These are phyloP conservation scores for Adansonia grandidieri DNA, from an alignment of 441 rosid genomes.

Conservation along the genomic window DNA sequence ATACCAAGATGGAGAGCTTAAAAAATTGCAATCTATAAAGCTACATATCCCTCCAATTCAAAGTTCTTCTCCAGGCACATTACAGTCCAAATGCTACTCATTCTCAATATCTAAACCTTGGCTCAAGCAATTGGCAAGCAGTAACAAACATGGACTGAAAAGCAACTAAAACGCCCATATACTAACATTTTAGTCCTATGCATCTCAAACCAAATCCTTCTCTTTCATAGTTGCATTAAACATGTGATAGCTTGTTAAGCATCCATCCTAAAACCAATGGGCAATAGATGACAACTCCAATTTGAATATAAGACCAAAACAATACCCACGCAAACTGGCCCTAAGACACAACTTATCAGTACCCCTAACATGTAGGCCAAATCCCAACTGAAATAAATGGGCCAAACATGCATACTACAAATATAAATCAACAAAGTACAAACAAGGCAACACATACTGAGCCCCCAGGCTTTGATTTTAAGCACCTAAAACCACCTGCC, in stretches of 20 bases:
- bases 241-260: background rate
- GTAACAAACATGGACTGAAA: background rate
- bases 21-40: background rate
- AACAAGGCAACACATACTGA: background rate
- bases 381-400: background rate
- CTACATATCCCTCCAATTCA: background rate
- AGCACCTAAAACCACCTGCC: background rate
- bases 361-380: background rate
- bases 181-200: background rate
- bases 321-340: background rate
- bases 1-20: background rate
- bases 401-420: conserved; percentile 9
- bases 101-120: background rate
- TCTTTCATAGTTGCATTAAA: background rate
- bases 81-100: background rate
- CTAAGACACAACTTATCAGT: background rate
- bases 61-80: background rate
- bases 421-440: background rate
- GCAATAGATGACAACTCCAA: background rate
- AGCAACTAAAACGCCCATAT: background rate
- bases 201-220: background rate
- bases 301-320: background rate
- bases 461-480: background rate
- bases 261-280: background rate
- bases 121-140: conserved; percentile 7